A percentile compares a stretch with the other conserved stretches of the same genome.
Evolutionary conservation across 345 rosid genomes (phyloP).

Genomic region (Populus ilicifolia): DNA sequence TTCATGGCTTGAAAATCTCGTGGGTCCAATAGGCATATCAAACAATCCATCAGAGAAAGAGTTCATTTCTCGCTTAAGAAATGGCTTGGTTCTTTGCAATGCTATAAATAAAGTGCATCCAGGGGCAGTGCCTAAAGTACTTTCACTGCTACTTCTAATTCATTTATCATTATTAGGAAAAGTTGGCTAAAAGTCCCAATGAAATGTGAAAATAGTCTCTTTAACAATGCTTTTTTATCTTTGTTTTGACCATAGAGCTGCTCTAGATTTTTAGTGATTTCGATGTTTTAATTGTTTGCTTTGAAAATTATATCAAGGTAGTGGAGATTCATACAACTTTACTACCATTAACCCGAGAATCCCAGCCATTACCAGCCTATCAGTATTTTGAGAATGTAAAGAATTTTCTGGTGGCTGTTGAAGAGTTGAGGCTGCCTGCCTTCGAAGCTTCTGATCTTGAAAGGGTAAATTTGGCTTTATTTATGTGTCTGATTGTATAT

Average conservation of each 20-base stretch:
- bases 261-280: not conserved
- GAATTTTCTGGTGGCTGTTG: slow-evolving; percentile 76
- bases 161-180: not conserved
- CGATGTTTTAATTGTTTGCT: not conserved
- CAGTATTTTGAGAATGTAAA: slow-evolving; percentile 92
- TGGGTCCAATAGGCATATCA: slow-evolving; percentile 65
- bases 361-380: slow-evolving; percentile 69
- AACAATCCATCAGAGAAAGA: slow-evolving; percentile 70
- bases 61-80: slow-evolving; percentile 87
- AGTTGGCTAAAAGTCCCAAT: not conserved
- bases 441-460: slow-evolving; percentile 96
- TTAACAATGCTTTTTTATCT: too few species aligned
- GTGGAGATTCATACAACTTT: slow-evolving; percentile 59
- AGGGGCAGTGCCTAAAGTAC: slow-evolving; percentile 80
- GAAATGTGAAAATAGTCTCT: not conserved
- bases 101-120: slow-evolving; percentile 80
- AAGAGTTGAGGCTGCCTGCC: slow-evolving; percentile 72
- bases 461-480: slow-evolving; percentile 47
- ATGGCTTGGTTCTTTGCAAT: slow-evolving; percentile 72
- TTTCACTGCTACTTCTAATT: not conserved
- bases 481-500: not conserved
- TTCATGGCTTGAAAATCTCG: slow-evolving; percentile 64
- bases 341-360: slow-evolving; percentile 48
- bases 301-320: slow-evolving; percentile 41
- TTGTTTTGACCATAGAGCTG: not conserved